Base-by-base conservation (phyloP, 2,329 filamentous ascomycete species). In the Fusarium kyushuense region DNA sequence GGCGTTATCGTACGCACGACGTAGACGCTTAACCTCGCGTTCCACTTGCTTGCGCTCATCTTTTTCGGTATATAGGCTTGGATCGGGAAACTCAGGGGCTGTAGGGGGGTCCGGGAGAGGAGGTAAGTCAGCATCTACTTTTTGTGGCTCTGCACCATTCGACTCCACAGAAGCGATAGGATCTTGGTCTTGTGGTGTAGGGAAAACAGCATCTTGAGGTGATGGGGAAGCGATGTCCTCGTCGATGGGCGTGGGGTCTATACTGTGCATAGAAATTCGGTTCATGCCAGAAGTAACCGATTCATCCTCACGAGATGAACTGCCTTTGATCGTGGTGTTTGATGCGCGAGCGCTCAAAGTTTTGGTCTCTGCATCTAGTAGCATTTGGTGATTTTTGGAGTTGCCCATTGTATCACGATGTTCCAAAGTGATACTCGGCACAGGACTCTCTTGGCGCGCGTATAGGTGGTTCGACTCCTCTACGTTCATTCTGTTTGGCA, bases 21-120 rank as follows among this genome's bases (percentile, higher is more conserved):
- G 81, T 2, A 83, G 82, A 14, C 86, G 84, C 52, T 87, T 86
- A 56, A 88, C 84, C 71, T 93, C 90, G 58, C 90, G 91, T 71
- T 92, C 89, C 2, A 89, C 90, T 40, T 88, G 83, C 71, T 91
- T 92, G 11, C 88, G 86, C 29, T 87, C 82, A 9, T 88, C 86
- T 72, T 90, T 90, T 77, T 92, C 88, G 3, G 84, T 79, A 74
- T 87, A 89, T 46, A 83, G 79, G 43, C 82, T 81, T 2, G 89
- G 76, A 69, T 93, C 84, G 3, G 90, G 85, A 10, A 74, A 60
- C 2, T 67, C 62, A 5, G 77, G 79, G 4, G 82, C 78, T 7
- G 79, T 66, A 2, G 91, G 91, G 5, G 84, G 72, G 11, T 83
- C 77, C 4, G 84, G 83, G 33, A 86, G 79, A 0, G 80, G 72